Evolutionary conservation across 2,329 filamentous ascomycete genomes (phyloP), one percentile per base, ranked within the genome.

Genomic region (Aureobasidium sp.): DNA sequence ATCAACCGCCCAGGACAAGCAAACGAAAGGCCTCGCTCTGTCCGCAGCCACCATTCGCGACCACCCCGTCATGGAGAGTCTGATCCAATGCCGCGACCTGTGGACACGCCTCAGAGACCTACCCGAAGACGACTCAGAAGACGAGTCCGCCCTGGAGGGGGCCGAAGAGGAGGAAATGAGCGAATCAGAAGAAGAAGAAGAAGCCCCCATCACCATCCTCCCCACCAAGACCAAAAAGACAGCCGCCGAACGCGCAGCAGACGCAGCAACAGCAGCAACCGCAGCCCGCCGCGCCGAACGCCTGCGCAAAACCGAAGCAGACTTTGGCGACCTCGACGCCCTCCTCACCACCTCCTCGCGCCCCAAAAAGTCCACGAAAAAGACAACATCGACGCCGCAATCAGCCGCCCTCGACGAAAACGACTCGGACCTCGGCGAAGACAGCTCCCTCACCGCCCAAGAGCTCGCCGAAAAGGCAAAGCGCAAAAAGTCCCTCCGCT

Each of bases 351-450:
- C 37, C 37, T 38, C 23, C 60, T 45, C 53, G 3, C 75, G 68
- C 61, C 76, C 73, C 57, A 62, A 54, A 27, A 66, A 67, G 33
- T 33, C 45, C 50, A 67, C 57, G 23, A 51, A 58, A 10, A 62
- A 60, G 29, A 46, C 40, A 9, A 66, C 68, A 62, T 67, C 27
- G 9, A 29, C n/a, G 27, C 27, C 4, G 27, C 68, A 54, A 60
- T n/a, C 60, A 7, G 46, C 7, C n/a, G 31, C 64, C 65, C 17
- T 64, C 13, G 75, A 75, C 31, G 82, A 82, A 55, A 84, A 87
- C 63, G 83, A 89, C 67, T 95, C 91, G 2, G 94, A 99, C 77
- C 93, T 99, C 70, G 94, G 93, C 67, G 94, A 99, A 69, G 91
- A 96, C 71, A 87, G 89, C 17, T 77, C 79, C 4, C 82, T 97